Conservation (phyloP, 805 yeast genomes). For the Naumovozyma dairenensis region DNA sequence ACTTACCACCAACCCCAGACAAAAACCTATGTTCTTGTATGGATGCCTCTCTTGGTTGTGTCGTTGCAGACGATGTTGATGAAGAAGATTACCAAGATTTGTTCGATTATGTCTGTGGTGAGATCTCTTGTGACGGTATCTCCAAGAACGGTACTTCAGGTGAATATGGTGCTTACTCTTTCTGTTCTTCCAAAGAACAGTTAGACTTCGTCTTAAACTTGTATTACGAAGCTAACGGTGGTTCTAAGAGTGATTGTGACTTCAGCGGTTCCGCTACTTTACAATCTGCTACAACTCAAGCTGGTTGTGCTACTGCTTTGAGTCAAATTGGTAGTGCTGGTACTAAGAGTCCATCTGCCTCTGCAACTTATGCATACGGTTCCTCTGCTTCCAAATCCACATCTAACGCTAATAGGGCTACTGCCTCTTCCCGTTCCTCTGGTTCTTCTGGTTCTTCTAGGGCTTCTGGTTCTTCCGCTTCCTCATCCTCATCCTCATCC, state of each 20-base stretch:
- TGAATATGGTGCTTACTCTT: conserved; percentile 61
- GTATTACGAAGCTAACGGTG: conserved; percentile 45
- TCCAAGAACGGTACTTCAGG: conserved; percentile 54
- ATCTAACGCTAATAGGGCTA: conserved; percentile 8
- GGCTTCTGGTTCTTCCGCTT: conserved; percentile 6
- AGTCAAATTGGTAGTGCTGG: conserved; percentile 64
- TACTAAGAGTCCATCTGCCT: conserved; percentile 38
- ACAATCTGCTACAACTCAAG: conserved; percentile 37
- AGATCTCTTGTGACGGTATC: conserved; percentile 51
- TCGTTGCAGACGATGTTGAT: conserved; percentile 44
- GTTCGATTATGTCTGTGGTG: conserved; percentile 48
- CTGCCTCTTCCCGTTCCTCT: conserved; percentile 10
- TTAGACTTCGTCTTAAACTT: conserved; percentile 55
- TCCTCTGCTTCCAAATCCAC: conserved; percentile 15
- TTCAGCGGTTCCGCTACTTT: conserved; percentile 61
- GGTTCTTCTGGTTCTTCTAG: conserved; percentile 16
- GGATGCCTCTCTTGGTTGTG: conserved; percentile 46
- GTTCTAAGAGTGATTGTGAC: conserved; percentile 45
- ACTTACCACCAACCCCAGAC: conserved; percentile 74
- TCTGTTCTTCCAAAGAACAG: conserved; percentile 57
- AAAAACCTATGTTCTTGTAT: conserved; percentile 55
- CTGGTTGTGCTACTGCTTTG: conserved; percentile 48
- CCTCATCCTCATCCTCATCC: conserved; percentile 12
- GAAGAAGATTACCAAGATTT: conserved; percentile 49
- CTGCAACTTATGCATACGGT: conserved; percentile 25